phyloP scores from a whole-genome alignment of 768 basidiomycete genomes.

The Sarcodon aspratus region DNA sequence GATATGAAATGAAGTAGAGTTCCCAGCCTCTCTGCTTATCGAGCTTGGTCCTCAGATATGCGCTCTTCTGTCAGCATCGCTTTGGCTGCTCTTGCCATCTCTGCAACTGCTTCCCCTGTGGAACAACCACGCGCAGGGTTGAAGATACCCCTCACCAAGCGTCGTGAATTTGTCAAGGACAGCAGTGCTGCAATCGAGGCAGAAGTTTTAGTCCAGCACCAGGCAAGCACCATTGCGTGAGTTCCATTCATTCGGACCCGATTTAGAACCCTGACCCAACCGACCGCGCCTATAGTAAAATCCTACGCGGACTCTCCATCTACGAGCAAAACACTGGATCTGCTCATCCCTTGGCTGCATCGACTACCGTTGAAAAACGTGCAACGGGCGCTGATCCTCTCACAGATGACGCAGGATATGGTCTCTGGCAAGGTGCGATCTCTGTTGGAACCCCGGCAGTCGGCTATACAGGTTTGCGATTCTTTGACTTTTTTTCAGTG shows the following conservation, averaged over 20 bases:
- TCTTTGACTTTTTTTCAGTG: background rate
- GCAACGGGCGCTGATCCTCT: constrained; percentile 21
- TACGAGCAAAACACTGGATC: constrained; percentile 32
- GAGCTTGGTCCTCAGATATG: background rate
- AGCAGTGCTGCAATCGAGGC: constrained; percentile 14
- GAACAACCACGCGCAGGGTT: constrained; percentile 5
- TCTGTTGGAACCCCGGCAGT: constrained; percentile 35
- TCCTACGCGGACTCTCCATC: constrained; percentile 27
- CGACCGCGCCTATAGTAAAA: constrained; percentile 24
- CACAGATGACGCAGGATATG: constrained; percentile 20
- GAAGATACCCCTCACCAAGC: constrained; percentile 19
- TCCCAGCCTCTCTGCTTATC: too few species aligned
- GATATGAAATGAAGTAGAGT: too few species aligned
- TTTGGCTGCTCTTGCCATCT: background rate
- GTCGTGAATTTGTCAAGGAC: constrained; percentile 11
- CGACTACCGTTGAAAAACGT: constrained; percentile 13
- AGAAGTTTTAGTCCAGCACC: constrained; percentile 12
- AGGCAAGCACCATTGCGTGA: constrained; percentile 13
- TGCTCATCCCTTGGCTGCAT: constrained; percentile 21
- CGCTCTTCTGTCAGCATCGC: background rate
- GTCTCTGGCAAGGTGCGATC: constrained; percentile 35
- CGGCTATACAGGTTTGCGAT: constrained; percentile 27
- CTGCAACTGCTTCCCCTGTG: constrained; percentile 4
- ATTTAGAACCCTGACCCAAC: background rate
- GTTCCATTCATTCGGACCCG: background rate